Conservation (phyloP, 2,329 filamentous ascomycete species). For the Fusarium sp. region DNA sequence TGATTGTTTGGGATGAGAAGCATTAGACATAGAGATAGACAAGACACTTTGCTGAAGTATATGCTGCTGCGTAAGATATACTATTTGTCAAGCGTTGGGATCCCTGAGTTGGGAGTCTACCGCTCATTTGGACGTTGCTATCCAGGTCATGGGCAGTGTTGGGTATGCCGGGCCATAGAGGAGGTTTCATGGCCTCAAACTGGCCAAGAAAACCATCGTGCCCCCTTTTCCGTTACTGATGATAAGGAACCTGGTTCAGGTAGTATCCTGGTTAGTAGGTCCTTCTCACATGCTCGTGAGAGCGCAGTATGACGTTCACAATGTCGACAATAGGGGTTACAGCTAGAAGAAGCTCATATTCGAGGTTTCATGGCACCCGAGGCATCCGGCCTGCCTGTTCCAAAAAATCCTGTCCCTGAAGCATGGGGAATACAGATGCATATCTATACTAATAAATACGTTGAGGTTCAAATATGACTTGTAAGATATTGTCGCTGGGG, state of each 20-base stretch:
- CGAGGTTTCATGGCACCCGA: background rate
- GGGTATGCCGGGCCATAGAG: background rate
- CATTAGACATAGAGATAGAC: slow-evolving; percentile 5
- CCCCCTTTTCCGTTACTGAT: background rate
- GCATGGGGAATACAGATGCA: background rate
- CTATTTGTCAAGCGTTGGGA: background rate
- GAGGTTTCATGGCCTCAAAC: background rate
- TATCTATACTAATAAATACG: background rate
- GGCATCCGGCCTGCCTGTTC: background rate
- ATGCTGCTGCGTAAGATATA: background rate
- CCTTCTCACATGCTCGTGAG: background rate
- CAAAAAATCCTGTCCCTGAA: background rate
- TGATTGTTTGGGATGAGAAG: background rate
- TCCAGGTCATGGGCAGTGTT: background rate
- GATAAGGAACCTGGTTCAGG: background rate
- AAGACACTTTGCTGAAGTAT: background rate
- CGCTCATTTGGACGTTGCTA: background rate
- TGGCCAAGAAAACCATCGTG: background rate
- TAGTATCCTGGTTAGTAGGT: background rate
- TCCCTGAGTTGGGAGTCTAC: background rate
- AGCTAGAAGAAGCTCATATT: background rate
- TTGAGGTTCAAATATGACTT: background rate
- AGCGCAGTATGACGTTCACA: background rate
- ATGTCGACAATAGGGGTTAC: background rate
- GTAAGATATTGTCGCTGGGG: background rate